Evolutionary conservation across 208 protist genomes (phyloP).

Genomic region (Trypanosoma melophagium): DNA sequence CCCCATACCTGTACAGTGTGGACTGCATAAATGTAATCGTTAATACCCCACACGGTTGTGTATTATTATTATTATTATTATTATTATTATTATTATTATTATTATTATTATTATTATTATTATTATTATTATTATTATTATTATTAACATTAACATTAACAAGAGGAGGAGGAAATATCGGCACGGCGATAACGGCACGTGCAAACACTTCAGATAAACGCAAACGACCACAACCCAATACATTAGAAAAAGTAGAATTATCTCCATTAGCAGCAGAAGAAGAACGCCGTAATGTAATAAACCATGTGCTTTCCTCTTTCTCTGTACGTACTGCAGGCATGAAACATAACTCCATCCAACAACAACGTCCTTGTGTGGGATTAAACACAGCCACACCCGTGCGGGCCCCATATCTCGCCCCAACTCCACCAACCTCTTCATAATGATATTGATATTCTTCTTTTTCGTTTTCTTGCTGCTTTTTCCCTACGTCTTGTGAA

Average conservation of each 20-base stretch:
- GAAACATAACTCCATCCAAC: background rate
- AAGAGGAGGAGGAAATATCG: background rate
- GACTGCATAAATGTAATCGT: conserved; percentile 1
- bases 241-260: background rate
- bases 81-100: too few species aligned
- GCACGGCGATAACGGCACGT: background rate
- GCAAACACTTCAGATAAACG: background rate
- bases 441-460: background rate
- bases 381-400: background rate
- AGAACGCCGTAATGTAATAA: background rate
- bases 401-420: background rate
- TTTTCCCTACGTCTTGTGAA: background rate
- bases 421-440: background rate
- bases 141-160: background rate
- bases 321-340: background rate
- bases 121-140: background rate
- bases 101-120: background rate
- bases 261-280: too few species aligned
- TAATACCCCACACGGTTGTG: conserved; percentile 13
- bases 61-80: too few species aligned
- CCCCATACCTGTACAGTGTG: background rate
- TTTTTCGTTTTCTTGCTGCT: background rate
- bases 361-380: background rate
- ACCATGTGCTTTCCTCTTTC: background rate
- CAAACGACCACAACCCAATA: background rate